These are phyloP conservation scores for Medicago ruthenica DNA, from an alignment of 306 rosid species.

Conservation along the genomic window DNA sequence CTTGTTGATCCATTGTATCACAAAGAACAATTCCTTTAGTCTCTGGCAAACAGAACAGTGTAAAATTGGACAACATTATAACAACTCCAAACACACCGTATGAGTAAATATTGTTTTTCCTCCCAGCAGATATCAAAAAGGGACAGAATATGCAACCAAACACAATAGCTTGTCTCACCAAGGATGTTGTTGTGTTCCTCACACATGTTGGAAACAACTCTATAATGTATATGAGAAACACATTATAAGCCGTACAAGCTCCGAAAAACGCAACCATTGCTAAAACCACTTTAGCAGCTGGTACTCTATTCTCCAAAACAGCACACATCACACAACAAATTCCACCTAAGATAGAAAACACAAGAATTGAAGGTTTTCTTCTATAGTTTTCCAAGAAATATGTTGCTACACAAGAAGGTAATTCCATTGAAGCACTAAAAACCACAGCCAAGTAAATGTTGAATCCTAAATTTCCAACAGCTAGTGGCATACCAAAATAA, in stretches of 20 bases:
- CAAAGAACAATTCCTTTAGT: constrained; percentile 10
- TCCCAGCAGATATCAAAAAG: constrained; percentile 28
- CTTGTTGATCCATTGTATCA: not conserved
- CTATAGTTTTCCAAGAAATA: constrained; percentile 12
- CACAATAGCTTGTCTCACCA: not conserved
- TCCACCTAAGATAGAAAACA: constrained; percentile 7
- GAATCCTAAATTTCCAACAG: constrained; percentile 50
- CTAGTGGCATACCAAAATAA: constrained; percentile 55
- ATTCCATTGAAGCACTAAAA: constrained; percentile 41
- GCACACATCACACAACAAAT: constrained; percentile 29
- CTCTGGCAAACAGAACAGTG: constrained; percentile 28
- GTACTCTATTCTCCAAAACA: not conserved
- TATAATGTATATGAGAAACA: not conserved
- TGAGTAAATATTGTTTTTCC: constrained; percentile 23
- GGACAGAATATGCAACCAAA: not conserved
- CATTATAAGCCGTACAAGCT: not conserved
- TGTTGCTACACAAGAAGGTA: not conserved
- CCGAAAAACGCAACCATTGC: constrained; percentile 47
- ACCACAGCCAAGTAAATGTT: constrained; percentile 46
- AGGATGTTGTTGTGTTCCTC: not conserved
- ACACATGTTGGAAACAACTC: not conserved
- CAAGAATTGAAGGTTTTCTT: constrained; percentile 30
- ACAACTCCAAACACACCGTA: constrained; percentile 40
- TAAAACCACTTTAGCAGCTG: constrained; percentile 13
- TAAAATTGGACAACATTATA: constrained; percentile 1